Conservation (phyloP, 768 basidiomycete genomes). For the Hysterangium stoloniferum region DNA sequence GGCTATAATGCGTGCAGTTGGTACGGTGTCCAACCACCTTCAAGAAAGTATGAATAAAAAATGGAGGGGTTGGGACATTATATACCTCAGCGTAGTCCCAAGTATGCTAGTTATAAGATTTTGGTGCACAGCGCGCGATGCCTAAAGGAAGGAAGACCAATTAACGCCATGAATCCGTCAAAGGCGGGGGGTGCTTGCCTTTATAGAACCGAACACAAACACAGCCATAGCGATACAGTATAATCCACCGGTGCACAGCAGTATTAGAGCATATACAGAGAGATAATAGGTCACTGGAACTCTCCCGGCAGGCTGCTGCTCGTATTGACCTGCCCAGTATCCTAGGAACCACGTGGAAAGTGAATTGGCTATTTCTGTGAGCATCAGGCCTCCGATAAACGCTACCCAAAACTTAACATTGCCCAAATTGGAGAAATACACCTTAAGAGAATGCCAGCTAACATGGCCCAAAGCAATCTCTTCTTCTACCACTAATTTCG, state of each 20-base stretch:
- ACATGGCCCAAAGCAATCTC: conserved; percentile 56
- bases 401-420: conserved; percentile 17
- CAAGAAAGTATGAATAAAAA: not conserved
- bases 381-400: conserved; percentile 10
- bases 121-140: conserved; percentile 9
- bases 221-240: conserved; percentile 1
- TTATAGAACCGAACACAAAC: not conserved
- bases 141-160: not conserved
- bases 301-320: conserved; percentile 23
- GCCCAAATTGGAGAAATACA: conserved; percentile 7
- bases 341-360: conserved; percentile 38
- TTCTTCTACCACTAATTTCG: conserved; percentile 58
- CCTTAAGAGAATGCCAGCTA: conserved; percentile 33
- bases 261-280: conserved; percentile 30
- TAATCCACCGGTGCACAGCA: conserved; percentile 22
- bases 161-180: not conserved
- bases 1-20: conserved; percentile 50
- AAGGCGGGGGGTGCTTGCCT: not conserved
- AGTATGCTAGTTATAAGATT: conserved; percentile 6
- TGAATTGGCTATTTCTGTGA: conserved; percentile 17
- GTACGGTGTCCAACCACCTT: conserved; percentile 44
- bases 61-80: not conserved
- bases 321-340: conserved; percentile 37
- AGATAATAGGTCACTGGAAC: conserved; percentile 38
- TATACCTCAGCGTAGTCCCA: conserved; percentile 12